phyloP scores from a whole-genome alignment of 2,329 filamentous ascomycete species.

The Colletotrichum higginsianum region DNA sequence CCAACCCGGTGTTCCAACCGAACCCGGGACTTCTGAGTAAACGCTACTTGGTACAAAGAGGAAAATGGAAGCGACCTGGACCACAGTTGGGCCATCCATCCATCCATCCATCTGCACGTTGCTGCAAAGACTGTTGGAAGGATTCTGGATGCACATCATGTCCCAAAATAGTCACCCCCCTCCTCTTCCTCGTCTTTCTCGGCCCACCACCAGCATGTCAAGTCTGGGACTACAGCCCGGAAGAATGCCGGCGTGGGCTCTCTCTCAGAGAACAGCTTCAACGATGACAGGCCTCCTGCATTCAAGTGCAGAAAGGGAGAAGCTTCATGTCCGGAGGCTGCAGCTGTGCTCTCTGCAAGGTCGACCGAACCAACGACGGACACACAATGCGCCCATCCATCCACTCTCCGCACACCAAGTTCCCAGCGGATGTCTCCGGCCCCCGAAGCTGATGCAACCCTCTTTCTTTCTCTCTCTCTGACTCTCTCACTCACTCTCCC shows the following conservation, averaged over 20 bases:
- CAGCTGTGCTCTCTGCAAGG: conserved; percentile 28
- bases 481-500: not conserved
- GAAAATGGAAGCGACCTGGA: conserved; percentile 28
- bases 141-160: conserved; percentile 40
- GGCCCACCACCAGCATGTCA: conserved; percentile 28
- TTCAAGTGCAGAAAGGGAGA: conserved; percentile 36
- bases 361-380: conserved; percentile 34
- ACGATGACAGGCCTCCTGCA: conserved; percentile 34
- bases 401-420: not conserved
- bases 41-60: not conserved
- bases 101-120: conserved; percentile 3
- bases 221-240: conserved; percentile 34
- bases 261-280: conserved; percentile 14
- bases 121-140: conserved; percentile 27
- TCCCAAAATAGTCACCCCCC: conserved; percentile 38
- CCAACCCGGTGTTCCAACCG: not conserved
- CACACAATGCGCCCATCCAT: conserved; percentile 20
- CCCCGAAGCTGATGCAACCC: not conserved
- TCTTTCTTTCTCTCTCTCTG: not conserved
- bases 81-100: conserved; percentile 28
- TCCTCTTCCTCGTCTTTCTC: not conserved
- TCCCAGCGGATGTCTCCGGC: not conserved
- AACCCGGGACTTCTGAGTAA: not conserved
- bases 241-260: conserved; percentile 29
- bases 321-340: conserved; percentile 32